Evolutionary conservation across 345 rosid species (phyloP).

Genomic region (Hibiscus mutabilis): DNA sequence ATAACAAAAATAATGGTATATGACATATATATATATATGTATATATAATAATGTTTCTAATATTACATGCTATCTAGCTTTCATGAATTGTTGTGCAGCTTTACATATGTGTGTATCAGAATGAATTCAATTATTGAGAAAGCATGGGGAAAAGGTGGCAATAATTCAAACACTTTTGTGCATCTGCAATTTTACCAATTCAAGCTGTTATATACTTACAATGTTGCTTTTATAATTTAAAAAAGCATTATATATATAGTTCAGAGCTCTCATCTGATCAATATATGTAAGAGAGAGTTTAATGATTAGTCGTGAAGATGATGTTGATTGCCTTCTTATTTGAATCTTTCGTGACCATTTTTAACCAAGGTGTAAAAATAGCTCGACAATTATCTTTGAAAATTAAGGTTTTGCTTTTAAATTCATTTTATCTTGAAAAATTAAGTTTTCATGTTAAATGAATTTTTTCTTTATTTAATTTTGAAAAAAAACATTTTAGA

Average conservation of each 20-base stretch:
- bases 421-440: no score
- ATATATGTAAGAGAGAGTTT: no score
- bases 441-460: no score
- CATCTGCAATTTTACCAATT: slow-evolving; percentile 1
- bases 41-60: slow-evolving; percentile 8
- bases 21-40: background rate
- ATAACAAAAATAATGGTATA: background rate
- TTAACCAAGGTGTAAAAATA: no score
- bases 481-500: no score
- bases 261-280: background rate
- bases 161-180: background rate
- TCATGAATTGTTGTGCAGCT: background rate
- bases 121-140: slow-evolving; percentile 8
- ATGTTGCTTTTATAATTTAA: background rate
- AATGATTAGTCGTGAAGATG: no score
- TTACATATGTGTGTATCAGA: background rate
- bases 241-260: background rate
- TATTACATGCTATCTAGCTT: slow-evolving; percentile 6
- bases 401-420: no score
- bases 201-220: background rate
- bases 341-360: no score
- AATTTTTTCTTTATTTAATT: no score
- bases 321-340: no score
- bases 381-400: no score
- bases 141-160: background rate